phyloP scores from a whole-genome alignment of 352 stramenopile genomes.

The Pythium aristosporum region DNA sequence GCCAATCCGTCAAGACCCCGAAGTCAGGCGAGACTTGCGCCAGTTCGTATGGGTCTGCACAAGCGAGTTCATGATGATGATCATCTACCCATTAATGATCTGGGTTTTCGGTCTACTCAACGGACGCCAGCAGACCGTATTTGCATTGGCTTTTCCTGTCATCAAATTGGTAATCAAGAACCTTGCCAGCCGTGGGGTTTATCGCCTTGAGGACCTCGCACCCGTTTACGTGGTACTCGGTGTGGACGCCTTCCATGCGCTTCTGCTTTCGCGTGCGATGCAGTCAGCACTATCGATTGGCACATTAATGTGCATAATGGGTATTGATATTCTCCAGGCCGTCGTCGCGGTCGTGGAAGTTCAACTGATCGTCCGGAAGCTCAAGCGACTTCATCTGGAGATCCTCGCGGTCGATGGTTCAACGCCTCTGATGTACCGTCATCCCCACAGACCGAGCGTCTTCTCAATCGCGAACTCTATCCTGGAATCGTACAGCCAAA shows the following conservation, averaged over 20 bases:
- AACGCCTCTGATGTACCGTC: not conserved
- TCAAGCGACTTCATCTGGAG: too few relatives aligned
- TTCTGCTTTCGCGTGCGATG: conserved; percentile 14
- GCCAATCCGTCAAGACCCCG: not conserved
- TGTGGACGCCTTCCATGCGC: conserved; percentile 24
- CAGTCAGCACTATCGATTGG: too few relatives aligned
- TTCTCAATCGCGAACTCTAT: not conserved
- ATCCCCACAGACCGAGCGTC: not conserved
- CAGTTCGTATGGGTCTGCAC: not conserved
- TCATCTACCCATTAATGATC: conserved; percentile 21
- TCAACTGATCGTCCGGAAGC: not conserved
- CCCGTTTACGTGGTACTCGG: conserved; percentile 23
- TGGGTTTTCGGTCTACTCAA: conserved; percentile 17
- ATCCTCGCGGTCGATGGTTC: not conserved
- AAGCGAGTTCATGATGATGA: conserved; percentile 1
- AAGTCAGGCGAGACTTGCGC: not conserved
- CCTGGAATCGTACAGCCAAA: too few relatives aligned
- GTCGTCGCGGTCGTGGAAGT: too few relatives aligned
- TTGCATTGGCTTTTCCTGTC: conserved; percentile 25
- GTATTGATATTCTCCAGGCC: too few relatives aligned
- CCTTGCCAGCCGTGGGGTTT: conserved; percentile 22
- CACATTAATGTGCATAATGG: too few relatives aligned
- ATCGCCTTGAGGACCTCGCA: conserved; percentile 26
- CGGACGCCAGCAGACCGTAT: not conserved
- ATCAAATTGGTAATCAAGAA: conserved; percentile 31